Evolutionary conservation across 2,329 filamentous ascomycete species (phyloP), one percentile per base, ranked within the genome.

Genomic region (Atkinsonella hypoxylon): DNA sequence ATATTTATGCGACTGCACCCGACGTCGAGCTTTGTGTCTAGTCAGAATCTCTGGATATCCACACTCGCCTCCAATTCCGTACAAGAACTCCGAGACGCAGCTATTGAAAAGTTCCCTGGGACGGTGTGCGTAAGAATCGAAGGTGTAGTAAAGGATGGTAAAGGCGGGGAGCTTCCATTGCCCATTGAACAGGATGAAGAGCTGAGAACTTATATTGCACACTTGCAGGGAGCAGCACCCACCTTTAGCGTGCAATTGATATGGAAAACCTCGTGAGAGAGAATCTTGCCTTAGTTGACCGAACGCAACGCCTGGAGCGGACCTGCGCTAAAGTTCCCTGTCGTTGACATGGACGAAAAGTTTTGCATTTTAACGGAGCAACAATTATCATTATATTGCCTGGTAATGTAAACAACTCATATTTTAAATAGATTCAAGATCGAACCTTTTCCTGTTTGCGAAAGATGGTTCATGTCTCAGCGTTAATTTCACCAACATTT

Each of bases 1-100:
- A 75, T 86, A 12, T 89, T 82, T 66, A 77, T 90, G 56, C 80
- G 83, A n/a, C 72, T 87, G 5, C 78, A 85, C 56, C 76, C 79
- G 0, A 46, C 43, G n/a, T 86, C 83, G 3, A 74, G 72, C 12
- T 70, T 83, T 34, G 67, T 73, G 6, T 62, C 70, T 53, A 72
- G 61, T 52, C 64, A 62, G 57, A 75, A 71, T 58, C 69, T 84
- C 39, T 91, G 85, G 84, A 76, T 87, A 41, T 78, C 76, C 34
- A 82, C 82, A 13, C 65, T 90, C 45, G 68, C 69, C 10, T 67
- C 72, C 1, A 71, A 74, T 4, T 80, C 81, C 1, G 63, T 89
- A 5, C 68, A 73, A 9, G 82, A 86, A 58, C 64, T 90, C 39
- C 74, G 77, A n/a, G 72, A 74, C n/a, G 65, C 80, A 18, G 82